Conservation (phyloP, 371 early-diverging fungal species). For the Mortierella sp. region DNA sequence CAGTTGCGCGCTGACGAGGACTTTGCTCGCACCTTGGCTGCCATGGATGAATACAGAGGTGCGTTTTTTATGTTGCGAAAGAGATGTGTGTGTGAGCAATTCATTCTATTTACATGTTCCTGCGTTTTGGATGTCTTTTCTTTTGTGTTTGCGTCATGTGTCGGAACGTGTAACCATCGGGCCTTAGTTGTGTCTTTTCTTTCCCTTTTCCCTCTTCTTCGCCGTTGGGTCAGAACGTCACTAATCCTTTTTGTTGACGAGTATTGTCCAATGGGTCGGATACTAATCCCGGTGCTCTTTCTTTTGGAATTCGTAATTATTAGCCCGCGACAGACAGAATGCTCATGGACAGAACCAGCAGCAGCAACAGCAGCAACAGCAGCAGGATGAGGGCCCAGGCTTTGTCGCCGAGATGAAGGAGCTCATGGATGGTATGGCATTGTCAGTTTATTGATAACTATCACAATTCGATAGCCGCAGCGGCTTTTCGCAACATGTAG, state of each 20-base stretch:
- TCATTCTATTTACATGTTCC: background rate
- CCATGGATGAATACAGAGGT: conserved; percentile 59
- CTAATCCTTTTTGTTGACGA: background rate
- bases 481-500: background rate
- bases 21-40: conserved; percentile 52
- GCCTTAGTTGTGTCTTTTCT: background rate
- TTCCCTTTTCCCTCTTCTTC: background rate
- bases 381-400: conserved; percentile 35
- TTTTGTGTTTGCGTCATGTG: conserved; percentile 14
- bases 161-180: conserved; percentile 7
- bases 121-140: background rate
- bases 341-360: conserved; percentile 37
- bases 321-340: conserved; percentile 50
- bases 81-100: background rate
- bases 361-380: conserved; percentile 34
- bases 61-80: background rate
- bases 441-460: background rate
- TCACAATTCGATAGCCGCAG: background rate
- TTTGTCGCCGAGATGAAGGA: conserved; percentile 51
- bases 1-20: conserved; percentile 56
- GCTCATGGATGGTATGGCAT: conserved; percentile 53
- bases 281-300: background rate
- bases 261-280: background rate
- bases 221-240: conserved; percentile 9
- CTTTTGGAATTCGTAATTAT: background rate